A percentile compares a stretch with the other conserved stretches of the same genome.
Evolutionary conservation across 2,329 filamentous ascomycete species (phyloP).

Genomic region (Helicocarpus griseus): DNA sequence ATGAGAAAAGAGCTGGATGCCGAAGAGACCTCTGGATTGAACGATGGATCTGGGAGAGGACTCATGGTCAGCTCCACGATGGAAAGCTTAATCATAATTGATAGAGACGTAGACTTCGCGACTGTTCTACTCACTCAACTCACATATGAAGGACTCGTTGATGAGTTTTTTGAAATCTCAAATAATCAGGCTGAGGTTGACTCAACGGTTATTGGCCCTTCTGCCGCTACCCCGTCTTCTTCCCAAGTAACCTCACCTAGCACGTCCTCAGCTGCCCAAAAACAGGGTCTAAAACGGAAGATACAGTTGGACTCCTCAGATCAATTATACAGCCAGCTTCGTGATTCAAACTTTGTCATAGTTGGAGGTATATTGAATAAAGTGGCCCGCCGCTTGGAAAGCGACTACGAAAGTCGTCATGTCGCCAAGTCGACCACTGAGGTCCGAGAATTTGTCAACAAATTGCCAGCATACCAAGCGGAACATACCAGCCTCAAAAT

Average conservation of each 20-base stretch:
- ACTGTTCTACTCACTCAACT: slow-evolving; percentile 87
- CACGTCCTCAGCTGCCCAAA: slow-evolving; percentile 40
- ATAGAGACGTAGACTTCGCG: slow-evolving; percentile 88
- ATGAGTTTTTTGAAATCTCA: slow-evolving; percentile 84
- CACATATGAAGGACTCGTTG: slow-evolving; percentile 91
- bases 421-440: slow-evolving; percentile 80
- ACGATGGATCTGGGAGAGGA: slow-evolving; percentile 47
- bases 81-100: slow-evolving; percentile 88
- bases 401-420: slow-evolving; percentile 80
- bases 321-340: slow-evolving; percentile 74
- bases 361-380: slow-evolving; percentile 84
- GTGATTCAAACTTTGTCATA: slow-evolving; percentile 90
- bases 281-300: slow-evolving; percentile 68
- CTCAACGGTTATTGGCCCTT: slow-evolving; percentile 73
- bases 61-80: slow-evolving; percentile 77
- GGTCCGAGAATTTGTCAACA: slow-evolving; percentile 88
- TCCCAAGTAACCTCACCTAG: slow-evolving; percentile 46
- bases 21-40: slow-evolving; percentile 57
- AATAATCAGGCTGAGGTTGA: slow-evolving; percentile 92
- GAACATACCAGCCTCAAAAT: slow-evolving; percentile 89
- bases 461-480: slow-evolving; percentile 81
- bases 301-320: slow-evolving; percentile 83
- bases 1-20: slow-evolving; percentile 89
- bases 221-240: slow-evolving; percentile 45
- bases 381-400: slow-evolving; percentile 74